Evolutionary conservation across 306 rosid species (phyloP).

Genomic region (Trichosanthes cucumerina): DNA sequence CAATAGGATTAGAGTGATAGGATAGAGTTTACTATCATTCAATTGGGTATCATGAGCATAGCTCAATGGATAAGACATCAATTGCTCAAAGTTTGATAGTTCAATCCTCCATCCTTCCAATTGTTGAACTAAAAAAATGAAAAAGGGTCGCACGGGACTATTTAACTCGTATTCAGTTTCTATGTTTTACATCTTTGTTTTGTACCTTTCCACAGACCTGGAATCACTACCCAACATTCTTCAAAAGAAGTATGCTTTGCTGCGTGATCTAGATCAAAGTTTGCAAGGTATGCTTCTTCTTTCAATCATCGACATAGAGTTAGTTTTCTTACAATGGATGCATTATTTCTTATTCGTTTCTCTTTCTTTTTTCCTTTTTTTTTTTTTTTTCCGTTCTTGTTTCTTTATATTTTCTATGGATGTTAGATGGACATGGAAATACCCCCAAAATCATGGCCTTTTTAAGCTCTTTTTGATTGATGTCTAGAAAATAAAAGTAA

Average conservation of each 20-base stretch:
- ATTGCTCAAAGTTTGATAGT: too few relatives aligned
- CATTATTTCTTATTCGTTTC: not conserved
- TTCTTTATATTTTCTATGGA: not conserved
- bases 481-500: not conserved
- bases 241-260: constrained; percentile 72
- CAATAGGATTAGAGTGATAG: not conserved
- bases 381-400: not conserved
- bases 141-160: not conserved
- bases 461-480: not conserved
- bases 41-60: not conserved
- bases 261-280: constrained; percentile 84
- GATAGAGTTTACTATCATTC: not conserved
- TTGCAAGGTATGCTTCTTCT: constrained; percentile 48
- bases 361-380: not conserved
- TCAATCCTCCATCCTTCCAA: too few relatives aligned
- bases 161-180: not conserved
- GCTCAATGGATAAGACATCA: too few relatives aligned
- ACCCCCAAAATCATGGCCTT: not conserved
- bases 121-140: not conserved
- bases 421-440: not conserved
- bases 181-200: not conserved
- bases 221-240: constrained; percentile 80
- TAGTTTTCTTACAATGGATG: not conserved
- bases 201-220: constrained; percentile 42
- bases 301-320: not conserved